phyloP scores from a whole-genome alignment of 352 stramenopile genomes.

The Globisporangium heterothallicum region DNA sequence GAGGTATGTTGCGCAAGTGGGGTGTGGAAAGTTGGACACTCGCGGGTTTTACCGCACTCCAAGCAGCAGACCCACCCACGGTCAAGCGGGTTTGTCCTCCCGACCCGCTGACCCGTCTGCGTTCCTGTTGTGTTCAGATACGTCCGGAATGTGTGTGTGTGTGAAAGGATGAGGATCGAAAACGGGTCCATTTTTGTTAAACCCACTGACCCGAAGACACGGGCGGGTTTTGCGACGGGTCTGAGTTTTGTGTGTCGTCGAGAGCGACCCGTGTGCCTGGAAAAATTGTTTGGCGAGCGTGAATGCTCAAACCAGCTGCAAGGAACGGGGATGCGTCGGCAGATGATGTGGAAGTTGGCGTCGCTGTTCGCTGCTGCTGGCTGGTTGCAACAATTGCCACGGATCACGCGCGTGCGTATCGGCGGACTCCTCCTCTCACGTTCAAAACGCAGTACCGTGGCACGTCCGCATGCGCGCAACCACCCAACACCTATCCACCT shows the following conservation, averaged over 20 bases:
- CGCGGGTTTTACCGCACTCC: background rate
- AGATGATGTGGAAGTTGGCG: constrained; percentile 13
- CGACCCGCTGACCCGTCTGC: background rate
- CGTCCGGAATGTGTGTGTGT: background rate
- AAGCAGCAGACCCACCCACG: background rate
- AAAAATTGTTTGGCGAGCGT: constrained; percentile 12
- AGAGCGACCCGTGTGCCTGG: constrained; percentile 4
- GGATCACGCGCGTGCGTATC: too few species aligned
- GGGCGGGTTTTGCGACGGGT: background rate
- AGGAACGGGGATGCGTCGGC: background rate
- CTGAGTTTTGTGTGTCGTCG: background rate
- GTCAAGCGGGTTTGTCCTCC: background rate
- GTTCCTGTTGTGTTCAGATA: background rate
- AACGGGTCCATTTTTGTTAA: background rate
- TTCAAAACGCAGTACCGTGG: too few species aligned
- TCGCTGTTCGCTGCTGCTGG: background rate
- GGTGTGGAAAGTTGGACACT: background rate
- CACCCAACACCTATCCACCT: too few species aligned
- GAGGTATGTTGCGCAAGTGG: constrained; percentile 3
- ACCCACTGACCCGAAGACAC: background rate
- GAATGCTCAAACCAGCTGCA: constrained; percentile 16
- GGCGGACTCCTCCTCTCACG: too few species aligned
- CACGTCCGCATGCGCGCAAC: too few species aligned
- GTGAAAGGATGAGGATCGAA: background rate
- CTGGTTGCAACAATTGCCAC: too few species aligned